A percentile compares a stretch with the other conserved stretches of the same genome.
Conservation (phyloP, 495 filamentous ascomycete genomes). For the Talaromyces ruber region DNA sequence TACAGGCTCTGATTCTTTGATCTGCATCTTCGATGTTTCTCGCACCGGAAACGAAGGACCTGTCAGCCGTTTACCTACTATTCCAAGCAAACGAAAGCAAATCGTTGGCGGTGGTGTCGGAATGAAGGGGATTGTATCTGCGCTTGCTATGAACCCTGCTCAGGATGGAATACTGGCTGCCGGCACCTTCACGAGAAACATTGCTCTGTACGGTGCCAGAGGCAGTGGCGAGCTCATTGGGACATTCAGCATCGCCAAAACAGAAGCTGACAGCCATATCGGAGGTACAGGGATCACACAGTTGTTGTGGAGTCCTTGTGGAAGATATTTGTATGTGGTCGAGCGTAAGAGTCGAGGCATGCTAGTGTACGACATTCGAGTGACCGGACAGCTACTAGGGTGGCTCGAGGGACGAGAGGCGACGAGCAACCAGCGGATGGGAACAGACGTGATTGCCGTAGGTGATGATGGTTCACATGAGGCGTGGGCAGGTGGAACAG, state of each 20-base stretch:
- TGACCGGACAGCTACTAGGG: conserved; percentile 57
- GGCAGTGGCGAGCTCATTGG: conserved; percentile 59
- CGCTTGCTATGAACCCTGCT: conserved; percentile 43
- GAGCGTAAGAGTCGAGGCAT: conserved; percentile 71
- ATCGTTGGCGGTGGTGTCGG: conserved; percentile 62
- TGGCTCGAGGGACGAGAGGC: conserved; percentile 64
- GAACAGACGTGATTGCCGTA: conserved; percentile 53
- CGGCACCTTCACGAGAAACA: conserved; percentile 67
- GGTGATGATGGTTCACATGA: conserved; percentile 49
- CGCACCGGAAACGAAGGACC: conserved; percentile 55
- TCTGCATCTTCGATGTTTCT: conserved; percentile 72
- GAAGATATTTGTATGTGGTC: conserved; percentile 78
- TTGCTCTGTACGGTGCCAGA: conserved; percentile 68
- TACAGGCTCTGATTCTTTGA: conserved; percentile 62
- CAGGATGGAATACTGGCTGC: conserved; percentile 61
- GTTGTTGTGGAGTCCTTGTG: conserved; percentile 73
- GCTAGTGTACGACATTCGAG: conserved; percentile 77
- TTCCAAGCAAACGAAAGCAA: conserved; percentile 64
- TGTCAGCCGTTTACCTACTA: conserved; percentile 55
- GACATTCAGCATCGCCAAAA: conserved; percentile 47
- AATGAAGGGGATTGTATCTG: conserved; percentile 76
- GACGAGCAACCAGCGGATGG: conserved; percentile 67
- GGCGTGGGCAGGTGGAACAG: conserved; percentile 77
- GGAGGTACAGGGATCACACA: conserved; percentile 67
- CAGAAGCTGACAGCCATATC: conserved; percentile 30